A percentile compares a stretch with the other conserved stretches of the same genome.
These are phyloP conservation scores for Penicillium cinerascens DNA, from an alignment of 495 filamentous ascomycete genomes.

Conservation along the genomic window DNA sequence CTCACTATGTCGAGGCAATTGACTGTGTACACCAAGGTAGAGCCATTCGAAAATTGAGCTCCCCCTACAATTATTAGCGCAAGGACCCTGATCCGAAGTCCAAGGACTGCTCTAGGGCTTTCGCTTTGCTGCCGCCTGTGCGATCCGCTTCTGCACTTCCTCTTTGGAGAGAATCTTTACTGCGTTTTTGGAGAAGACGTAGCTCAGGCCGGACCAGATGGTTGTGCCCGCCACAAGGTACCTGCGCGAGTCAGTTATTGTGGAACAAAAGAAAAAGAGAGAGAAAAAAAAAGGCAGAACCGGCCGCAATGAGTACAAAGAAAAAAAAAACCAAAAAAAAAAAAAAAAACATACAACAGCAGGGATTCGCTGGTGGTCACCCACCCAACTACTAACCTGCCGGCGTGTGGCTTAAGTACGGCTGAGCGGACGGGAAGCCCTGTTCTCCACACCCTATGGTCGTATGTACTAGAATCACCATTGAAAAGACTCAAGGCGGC, in stretches of 20 bases:
- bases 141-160: conserved; percentile 38
- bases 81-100: neutral
- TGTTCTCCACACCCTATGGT: conserved; percentile 50
- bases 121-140: conserved; percentile 29
- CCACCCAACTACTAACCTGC: conserved; percentile 49
- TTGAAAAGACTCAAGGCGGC: conserved; percentile 9
- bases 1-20: too few species aligned
- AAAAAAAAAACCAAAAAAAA: conserved; percentile 13
- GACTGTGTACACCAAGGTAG: neutral
- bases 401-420: conserved; percentile 50
- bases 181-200: conserved; percentile 75
- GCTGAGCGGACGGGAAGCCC: conserved; percentile 48
- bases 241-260: conserved; percentile 17
- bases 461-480: conserved; percentile 31
- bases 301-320: neutral
- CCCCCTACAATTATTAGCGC: neutral
- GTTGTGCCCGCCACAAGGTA: conserved; percentile 77
- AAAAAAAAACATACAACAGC: conserved; percentile 40
- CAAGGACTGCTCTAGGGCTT: conserved; percentile 7
- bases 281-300: too few species aligned
- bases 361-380: conserved; percentile 49
- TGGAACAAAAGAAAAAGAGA: neutral
- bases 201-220: conserved; percentile 79
- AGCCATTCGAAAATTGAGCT: neutral
- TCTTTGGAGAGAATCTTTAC: conserved; percentile 70